Percentiles rank a stretch among this genome's conserved stretches.
These are phyloP conservation scores for Floccularia luteovirens DNA, from an alignment of 768 basidiomycete species.

Conservation along the genomic window DNA sequence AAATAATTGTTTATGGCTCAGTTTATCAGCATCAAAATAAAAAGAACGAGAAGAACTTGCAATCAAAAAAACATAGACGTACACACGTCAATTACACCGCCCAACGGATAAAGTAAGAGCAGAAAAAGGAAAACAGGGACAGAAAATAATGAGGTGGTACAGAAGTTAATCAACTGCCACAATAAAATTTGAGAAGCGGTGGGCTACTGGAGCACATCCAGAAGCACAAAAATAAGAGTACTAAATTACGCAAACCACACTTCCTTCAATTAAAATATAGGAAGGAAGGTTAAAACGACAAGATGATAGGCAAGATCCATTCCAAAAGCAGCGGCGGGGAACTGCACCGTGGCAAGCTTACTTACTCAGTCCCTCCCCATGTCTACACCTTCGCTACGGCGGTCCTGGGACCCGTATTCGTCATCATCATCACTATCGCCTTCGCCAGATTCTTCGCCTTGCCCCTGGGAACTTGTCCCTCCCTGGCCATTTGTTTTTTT, in stretches of 20 bases:
- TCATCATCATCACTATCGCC: conserved; percentile 19
- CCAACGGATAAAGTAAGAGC: not conserved
- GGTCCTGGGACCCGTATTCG: conserved; percentile 17
- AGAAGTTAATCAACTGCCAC: too few relatives aligned
- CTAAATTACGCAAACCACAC: too few relatives aligned
- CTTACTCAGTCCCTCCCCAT: conserved; percentile 3
- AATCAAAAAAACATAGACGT: not conserved
- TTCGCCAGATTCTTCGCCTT: conserved; percentile 12
- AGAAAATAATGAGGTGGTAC: too few relatives aligned
- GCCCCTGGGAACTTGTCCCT: conserved; percentile 1
- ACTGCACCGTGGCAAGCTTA: not conserved
- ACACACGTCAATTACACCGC: not conserved
- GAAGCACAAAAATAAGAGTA: too few relatives aligned
- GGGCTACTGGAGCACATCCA: too few relatives aligned
- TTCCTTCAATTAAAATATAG: too few relatives aligned
- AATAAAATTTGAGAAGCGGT: too few relatives aligned
- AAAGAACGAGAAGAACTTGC: too few relatives aligned
- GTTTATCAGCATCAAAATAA: too few relatives aligned
- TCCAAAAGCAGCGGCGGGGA: not conserved
- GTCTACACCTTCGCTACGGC: conserved; percentile 11
- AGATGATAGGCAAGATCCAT: not conserved
- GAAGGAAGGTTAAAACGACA: too few relatives aligned
- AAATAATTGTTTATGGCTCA: too few relatives aligned
- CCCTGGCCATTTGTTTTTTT: conserved; percentile 4
- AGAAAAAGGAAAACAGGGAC: not conserved